Evolutionary conservation across 352 stramenopile genomes (phyloP).

Genomic region (Vaucheria bursata): DNA sequence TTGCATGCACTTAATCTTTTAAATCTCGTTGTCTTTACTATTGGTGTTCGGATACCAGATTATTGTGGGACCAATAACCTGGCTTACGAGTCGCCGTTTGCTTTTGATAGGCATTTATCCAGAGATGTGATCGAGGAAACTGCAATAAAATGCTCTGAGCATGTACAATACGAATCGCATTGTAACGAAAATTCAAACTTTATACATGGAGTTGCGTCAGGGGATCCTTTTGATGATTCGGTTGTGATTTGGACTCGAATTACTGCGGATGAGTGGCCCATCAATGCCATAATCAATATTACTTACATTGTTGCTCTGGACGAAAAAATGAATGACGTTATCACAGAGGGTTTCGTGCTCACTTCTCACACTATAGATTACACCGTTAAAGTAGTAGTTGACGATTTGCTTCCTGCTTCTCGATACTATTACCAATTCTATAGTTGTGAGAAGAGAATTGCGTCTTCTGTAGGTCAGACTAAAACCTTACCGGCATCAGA

Average conservation of each 20-base stretch:
- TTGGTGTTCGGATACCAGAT: too few species aligned
- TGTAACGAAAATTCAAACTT: not conserved
- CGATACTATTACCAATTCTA: conserved; percentile 10
- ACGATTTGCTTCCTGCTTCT: not conserved
- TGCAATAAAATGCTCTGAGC: not conserved
- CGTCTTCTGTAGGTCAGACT: not conserved
- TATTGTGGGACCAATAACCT: conserved; percentile 8
- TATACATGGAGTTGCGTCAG: not conserved
- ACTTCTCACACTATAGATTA: not conserved
- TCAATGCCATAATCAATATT: not conserved
- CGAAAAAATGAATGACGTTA: not conserved
- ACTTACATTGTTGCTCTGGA: not conserved
- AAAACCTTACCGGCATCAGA: conserved; percentile 4
- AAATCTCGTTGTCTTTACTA: too few species aligned
- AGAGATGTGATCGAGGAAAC: not conserved
- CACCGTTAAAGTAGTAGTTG: not conserved
- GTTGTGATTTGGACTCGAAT: conserved; percentile 1
- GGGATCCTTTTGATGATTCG: not conserved
- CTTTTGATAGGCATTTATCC: too few species aligned
- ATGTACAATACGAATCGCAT: too few species aligned
- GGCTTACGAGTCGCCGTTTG: not conserved
- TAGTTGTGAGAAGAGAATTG: not conserved
- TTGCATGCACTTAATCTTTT: too few species aligned
- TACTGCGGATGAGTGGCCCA: not conserved
- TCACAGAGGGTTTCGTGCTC: not conserved